Base-by-base conservation (phyloP, 1,139 yeast genomes). In the Kazachstania sp. region DNA sequence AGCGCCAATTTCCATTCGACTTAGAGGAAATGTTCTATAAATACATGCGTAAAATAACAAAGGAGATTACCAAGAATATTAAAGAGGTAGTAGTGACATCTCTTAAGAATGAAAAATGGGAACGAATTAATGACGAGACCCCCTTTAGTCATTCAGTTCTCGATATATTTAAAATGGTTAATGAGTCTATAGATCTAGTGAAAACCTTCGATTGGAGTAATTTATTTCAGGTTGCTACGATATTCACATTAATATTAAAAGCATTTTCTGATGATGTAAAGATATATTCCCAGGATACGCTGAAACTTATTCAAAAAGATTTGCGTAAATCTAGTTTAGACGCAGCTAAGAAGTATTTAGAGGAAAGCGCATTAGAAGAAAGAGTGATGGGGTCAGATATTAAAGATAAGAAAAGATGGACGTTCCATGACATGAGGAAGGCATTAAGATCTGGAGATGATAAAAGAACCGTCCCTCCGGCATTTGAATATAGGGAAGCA, bases 131-230 rank as follows among this genome's bases (percentile, higher is more conserved):
- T 54, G 65, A 71, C 51, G 66, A 59, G 1, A 57, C 60, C 18
- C 56, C 66, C 36, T 71, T 69, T 55, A 73, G 80, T 46, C 70
- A 78, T 1, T 83, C 92, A 0, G 85, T 84, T 1, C 63, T 76
- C 29, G 95, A 86, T 59, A 73, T 83, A 20, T 82, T 84, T 61
- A 71, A 79, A 8, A 71, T 85, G 58, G 73, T 85, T 43, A 75
- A 75, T 51, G 81, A 81, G 49, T 77, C 79, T 18, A 60, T 84
- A 23, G 65, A 68, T 7, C 70, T 83, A 16, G 67, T 86, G 44
- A 71, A 70, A n/a, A 71, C 68, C 7, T 68, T 83, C 35, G 67
- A 74, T 3, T 86, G 95, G 95, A 65, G 69, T 9, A 72, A 83
- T 57, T 77, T 74, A 44, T 72, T 69, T 48, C 88, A 86, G 54